Evolutionary conservation across 2,329 filamentous ascomycete species (phyloP).

Genomic region (Colletotrichum theobromicola): DNA sequence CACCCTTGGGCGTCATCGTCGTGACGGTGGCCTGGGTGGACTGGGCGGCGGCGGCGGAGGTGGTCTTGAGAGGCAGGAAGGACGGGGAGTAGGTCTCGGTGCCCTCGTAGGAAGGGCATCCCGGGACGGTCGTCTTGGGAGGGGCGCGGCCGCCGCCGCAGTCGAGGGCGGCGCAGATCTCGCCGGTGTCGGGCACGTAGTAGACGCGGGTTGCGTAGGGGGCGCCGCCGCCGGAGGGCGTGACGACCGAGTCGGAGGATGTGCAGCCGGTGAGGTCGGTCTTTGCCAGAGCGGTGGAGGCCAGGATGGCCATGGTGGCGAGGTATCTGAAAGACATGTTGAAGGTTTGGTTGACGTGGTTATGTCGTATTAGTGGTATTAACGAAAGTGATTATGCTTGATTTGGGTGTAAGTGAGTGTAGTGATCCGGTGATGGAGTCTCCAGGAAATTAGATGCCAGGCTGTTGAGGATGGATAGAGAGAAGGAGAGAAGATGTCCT

Average conservation of each 20-base stretch:
- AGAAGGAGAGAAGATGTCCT: background rate
- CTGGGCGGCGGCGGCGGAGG: background rate
- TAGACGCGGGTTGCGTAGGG: constrained; percentile 56
- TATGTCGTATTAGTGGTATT: background rate
- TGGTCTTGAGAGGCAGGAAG: constrained; percentile 46
- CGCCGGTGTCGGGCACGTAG: constrained; percentile 67
- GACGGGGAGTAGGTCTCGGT: constrained; percentile 58
- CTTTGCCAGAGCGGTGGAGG: constrained; percentile 40
- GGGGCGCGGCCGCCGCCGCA: constrained; percentile 72
- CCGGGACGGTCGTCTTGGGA: constrained; percentile 66
- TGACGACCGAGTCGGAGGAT: constrained; percentile 33
- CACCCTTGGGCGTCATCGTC: background rate
- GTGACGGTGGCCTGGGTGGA: background rate
- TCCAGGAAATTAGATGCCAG: background rate
- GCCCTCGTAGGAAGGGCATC: constrained; percentile 61
- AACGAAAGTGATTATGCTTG: background rate
- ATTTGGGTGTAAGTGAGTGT: background rate
- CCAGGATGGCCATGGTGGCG: constrained; percentile 28
- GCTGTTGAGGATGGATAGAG: background rate
- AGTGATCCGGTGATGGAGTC: background rate
- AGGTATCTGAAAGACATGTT: constrained; percentile 23
- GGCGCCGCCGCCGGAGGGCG: constrained; percentile 12
- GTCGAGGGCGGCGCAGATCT: constrained; percentile 69
- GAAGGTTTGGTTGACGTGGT: background rate
- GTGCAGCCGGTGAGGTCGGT: constrained; percentile 54